A percentile compares a stretch with the other conserved stretches of the same genome.
These are phyloP conservation scores for Colletotrichum tabaci DNA, from an alignment of 2,329 filamentous ascomycete genomes.

Conservation along the genomic window DNA sequence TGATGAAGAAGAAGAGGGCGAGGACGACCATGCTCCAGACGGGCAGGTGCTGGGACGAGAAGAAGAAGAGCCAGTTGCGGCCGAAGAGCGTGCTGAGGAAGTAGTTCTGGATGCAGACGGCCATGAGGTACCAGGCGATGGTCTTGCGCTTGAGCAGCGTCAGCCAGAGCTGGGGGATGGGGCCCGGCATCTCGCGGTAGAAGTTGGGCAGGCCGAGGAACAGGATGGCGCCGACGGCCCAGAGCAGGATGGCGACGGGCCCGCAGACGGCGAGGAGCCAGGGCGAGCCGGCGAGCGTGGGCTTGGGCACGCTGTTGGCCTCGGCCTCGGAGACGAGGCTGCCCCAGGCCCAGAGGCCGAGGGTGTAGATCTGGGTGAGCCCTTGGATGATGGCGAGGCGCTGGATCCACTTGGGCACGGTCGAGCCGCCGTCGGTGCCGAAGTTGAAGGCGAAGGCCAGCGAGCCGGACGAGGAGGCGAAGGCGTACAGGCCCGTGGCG, in stretches of 20 bases:
- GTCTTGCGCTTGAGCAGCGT: slow-evolving; percentile 75
- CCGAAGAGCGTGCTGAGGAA: slow-evolving; percentile 77
- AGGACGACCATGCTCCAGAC: slow-evolving; percentile 71
- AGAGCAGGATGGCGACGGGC: slow-evolving; percentile 71
- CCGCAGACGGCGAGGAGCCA: slow-evolving; percentile 63
- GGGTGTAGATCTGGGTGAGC: slow-evolving; percentile 76
- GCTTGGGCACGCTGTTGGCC: slow-evolving; percentile 36
- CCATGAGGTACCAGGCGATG: slow-evolving; percentile 76
- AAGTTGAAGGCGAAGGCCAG: slow-evolving; percentile 79
- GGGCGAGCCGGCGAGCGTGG: slow-evolving; percentile 51
- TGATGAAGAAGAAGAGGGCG: slow-evolving; percentile 67
- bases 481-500: slow-evolving; percentile 73
- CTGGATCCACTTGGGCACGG: slow-evolving; percentile 76
- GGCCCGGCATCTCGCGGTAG: slow-evolving; percentile 75
- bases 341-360: slow-evolving; percentile 79
- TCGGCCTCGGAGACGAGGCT: slow-evolving; percentile 38
- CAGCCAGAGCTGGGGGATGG: slow-evolving; percentile 76
- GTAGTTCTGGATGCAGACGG: slow-evolving; percentile 77
- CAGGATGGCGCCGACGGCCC: slow-evolving; percentile 68
- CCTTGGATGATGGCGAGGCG: slow-evolving; percentile 77
- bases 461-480: slow-evolving; percentile 74
- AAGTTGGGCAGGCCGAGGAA: slow-evolving; percentile 75
- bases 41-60: slow-evolving; percentile 69
- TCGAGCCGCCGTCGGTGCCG: slow-evolving; percentile 73
- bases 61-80: slow-evolving; percentile 77